phyloP scores from a whole-genome alignment of 306 rosid species.

The Vigna mungo region DNA sequence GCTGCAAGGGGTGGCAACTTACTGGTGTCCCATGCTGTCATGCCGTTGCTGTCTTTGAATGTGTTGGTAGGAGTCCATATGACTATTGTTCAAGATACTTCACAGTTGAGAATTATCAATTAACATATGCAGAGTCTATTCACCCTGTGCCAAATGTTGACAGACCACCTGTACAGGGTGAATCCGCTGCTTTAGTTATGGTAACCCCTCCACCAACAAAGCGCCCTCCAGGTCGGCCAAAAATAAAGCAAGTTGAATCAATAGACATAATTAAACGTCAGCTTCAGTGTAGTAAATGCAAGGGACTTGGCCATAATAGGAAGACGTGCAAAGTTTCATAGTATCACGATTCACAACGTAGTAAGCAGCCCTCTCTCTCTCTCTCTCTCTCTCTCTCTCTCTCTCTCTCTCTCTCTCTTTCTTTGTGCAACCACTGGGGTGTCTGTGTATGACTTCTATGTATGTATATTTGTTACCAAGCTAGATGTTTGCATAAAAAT shows the following conservation, averaged over 20 bases:
- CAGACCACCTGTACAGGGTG: slow-evolving; percentile 62
- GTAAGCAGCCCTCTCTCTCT: slow-evolving; percentile 42
- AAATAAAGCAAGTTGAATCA: slow-evolving; percentile 70
- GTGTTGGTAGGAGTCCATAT: slow-evolving; percentile 71
- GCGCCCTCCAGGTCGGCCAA: slow-evolving; percentile 96
- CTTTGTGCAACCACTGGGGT: neutral
- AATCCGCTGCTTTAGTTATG: slow-evolving; percentile 47
- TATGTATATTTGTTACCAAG: slow-evolving; percentile 18
- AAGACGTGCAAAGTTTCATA: slow-evolving; percentile 81
- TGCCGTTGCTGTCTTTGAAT: slow-evolving; percentile 78
- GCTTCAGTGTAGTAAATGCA: slow-evolving; percentile 96
- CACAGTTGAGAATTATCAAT: slow-evolving; percentile 69
- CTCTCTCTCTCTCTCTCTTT: too few relatives aligned
- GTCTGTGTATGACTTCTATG: slow-evolving; percentile 17
- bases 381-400: neutral
- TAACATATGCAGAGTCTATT: slow-evolving; percentile 80
- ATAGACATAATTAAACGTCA: slow-evolving; percentile 84
- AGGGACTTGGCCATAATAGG: slow-evolving; percentile 97
- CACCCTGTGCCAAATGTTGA: slow-evolving; percentile 83
- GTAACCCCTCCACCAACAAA: slow-evolving; percentile 97
- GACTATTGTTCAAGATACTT: slow-evolving; percentile 88
- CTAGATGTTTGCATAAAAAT: slow-evolving; percentile 21
- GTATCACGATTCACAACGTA: slow-evolving; percentile 32
- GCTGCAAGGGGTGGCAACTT: slow-evolving; percentile 92
- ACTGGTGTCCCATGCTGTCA: slow-evolving; percentile 94